phyloP scores from a whole-genome alignment of 176 grass and related monocot species.

The Coix lacrymajobi region DNA sequence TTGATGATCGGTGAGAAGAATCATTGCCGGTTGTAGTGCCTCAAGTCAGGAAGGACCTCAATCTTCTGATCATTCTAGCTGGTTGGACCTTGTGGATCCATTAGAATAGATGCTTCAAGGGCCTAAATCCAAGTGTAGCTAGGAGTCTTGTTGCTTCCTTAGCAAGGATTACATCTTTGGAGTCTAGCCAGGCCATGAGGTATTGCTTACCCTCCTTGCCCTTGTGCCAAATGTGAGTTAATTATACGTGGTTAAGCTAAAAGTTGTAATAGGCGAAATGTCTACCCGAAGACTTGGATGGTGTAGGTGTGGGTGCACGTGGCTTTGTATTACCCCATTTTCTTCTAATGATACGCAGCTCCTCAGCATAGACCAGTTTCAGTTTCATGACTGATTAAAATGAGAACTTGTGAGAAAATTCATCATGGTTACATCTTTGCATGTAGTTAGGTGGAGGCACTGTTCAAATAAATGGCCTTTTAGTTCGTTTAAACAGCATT shows the following conservation, averaged over 20 bases:
- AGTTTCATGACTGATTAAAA: background rate
- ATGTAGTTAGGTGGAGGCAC: background rate
- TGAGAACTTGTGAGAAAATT: background rate
- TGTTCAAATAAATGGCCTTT: background rate
- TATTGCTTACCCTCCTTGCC: background rate
- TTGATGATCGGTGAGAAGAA: background rate
- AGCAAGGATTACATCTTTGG: background rate
- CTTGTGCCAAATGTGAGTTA: background rate
- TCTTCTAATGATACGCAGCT: background rate
- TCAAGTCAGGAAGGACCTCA: background rate
- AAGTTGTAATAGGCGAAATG: background rate
- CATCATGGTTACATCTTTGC: background rate
- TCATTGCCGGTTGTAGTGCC: background rate
- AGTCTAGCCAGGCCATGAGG: background rate
- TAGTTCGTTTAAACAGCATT: background rate
- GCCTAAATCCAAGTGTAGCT: background rate
- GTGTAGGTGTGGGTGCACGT: background rate
- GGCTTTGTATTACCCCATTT: background rate
- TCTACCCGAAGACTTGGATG: background rate
- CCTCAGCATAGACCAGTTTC: background rate
- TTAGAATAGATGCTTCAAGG: background rate
- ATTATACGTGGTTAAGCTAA: background rate
- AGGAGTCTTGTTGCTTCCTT: background rate
- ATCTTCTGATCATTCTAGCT: background rate
- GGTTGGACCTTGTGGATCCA: background rate